These are phyloP conservation scores for Rhynchospora tenuis DNA, from an alignment of 176 grass and related monocot species.

Conservation along the genomic window DNA sequence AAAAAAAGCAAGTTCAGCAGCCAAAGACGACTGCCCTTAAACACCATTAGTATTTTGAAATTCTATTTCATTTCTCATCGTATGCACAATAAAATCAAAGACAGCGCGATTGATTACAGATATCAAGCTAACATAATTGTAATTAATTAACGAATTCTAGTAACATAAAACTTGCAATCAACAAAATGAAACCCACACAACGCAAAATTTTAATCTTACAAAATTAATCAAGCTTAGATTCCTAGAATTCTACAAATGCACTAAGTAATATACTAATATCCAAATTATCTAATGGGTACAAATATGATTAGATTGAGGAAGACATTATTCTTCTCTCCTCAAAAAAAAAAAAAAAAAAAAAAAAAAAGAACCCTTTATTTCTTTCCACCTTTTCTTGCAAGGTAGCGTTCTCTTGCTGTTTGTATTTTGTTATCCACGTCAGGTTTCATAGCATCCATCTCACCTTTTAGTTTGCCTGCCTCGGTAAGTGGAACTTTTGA, in stretches of 20 bases:
- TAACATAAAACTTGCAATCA: background rate
- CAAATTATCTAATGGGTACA: background rate
- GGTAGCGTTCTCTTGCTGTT: conserved; percentile 80
- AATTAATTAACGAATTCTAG: background rate
- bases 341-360: no score
- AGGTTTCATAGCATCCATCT: conserved; percentile 37
- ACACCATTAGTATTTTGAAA: background rate
- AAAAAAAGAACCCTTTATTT: conserved; percentile 43
- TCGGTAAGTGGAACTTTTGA: conserved; percentile 19
- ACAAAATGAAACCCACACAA: background rate
- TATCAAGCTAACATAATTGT: background rate
- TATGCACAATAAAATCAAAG: background rate
- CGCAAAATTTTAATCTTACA: background rate
- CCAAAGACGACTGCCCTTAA: background rate
- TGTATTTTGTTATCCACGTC: conserved; percentile 84
- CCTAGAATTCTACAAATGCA: background rate
- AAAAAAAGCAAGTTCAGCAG: background rate
- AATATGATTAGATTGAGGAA: background rate
- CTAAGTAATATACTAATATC: background rate
- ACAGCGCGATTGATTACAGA: background rate
- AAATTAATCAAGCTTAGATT: background rate
- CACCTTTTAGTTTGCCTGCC: conserved; percentile 1
- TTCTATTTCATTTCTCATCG: background rate
- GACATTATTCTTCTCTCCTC: background rate
- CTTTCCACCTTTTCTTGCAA: conserved; percentile 70